Evolutionary conservation across 345 rosid species (phyloP).

Genomic region (Ailanthus altissimus): DNA sequence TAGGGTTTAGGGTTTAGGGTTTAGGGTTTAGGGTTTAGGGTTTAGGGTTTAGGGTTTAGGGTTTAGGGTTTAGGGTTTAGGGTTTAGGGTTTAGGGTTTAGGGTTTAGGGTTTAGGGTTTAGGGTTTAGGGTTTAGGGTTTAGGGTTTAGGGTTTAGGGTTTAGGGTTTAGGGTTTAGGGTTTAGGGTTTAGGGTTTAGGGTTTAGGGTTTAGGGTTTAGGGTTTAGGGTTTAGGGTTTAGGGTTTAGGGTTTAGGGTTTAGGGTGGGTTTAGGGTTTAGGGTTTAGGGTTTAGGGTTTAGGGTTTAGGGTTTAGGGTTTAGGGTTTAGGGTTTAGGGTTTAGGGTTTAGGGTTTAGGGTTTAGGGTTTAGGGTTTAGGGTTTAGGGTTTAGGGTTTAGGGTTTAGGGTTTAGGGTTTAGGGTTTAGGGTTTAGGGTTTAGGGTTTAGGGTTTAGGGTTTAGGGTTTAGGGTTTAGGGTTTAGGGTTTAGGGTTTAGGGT

Average conservation of each 20-base stretch:
- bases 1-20: too few species aligned
- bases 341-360: too few species aligned
- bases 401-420: too few species aligned
- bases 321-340: constrained; percentile 4
- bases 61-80: not conserved
- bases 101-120: not conserved
- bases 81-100: not conserved
- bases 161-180: constrained; percentile 1
- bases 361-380: too few species aligned
- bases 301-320: constrained; percentile 18
- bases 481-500: constrained; percentile 13
- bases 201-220: not conserved
- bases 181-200: not conserved
- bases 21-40: not conserved
- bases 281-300: constrained; percentile 19
- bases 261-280: constrained; percentile 2
- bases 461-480: constrained; percentile 16
- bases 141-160: constrained; percentile 1
- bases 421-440: constrained; percentile 15
- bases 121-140: constrained; percentile 7
- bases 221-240: constrained; percentile 13
- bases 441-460: constrained; percentile 22
- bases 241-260: not conserved
- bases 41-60: not conserved
- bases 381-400: too few species aligned